A percentile compares a stretch with the other conserved stretches of the same genome.
Evolutionary conservation across 2,329 filamentous ascomycete species (phyloP).

Genomic region (Colletotrichum theobromicola): DNA sequence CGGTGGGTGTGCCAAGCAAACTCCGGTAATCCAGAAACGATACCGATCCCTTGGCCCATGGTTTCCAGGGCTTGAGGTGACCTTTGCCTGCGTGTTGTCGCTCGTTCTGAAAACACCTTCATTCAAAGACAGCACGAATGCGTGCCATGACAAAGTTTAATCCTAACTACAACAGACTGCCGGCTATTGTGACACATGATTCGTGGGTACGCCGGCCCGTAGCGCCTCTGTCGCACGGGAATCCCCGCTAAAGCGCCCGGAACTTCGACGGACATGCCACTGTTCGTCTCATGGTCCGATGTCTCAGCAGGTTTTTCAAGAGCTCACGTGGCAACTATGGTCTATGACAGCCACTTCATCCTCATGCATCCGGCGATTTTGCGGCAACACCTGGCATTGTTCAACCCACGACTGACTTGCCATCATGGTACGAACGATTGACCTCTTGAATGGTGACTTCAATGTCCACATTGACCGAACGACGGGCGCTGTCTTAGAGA

Average conservation of each 20-base stretch:
- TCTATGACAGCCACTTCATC: neutral
- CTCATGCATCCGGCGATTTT: neutral
- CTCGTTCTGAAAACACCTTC: neutral
- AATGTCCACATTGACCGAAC: neutral
- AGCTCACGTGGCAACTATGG: neutral
- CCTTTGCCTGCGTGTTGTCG: neutral
- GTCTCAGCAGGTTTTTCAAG: neutral
- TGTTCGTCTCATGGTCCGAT: neutral
- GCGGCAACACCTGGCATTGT: too few species aligned
- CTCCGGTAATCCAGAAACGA: neutral
- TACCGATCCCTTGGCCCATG: neutral
- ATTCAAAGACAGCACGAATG: neutral
- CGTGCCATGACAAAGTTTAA: neutral
- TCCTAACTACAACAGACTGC: neutral
- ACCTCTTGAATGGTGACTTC: slow-evolving; percentile 9
- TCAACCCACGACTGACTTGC: neutral
- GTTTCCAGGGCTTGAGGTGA: neutral
- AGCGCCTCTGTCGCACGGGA: neutral
- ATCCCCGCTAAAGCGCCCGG: neutral
- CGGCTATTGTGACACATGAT: neutral
- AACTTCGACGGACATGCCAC: neutral
- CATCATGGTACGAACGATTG: slow-evolving; percentile 5
- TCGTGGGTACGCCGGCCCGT: neutral
- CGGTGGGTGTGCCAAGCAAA: neutral
- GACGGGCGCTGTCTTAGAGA: slow-evolving; percentile 8